Evolutionary conservation across 1,284 basidiomycete species (phyloP).

Genomic region (Ceratobasidium sp.): DNA sequence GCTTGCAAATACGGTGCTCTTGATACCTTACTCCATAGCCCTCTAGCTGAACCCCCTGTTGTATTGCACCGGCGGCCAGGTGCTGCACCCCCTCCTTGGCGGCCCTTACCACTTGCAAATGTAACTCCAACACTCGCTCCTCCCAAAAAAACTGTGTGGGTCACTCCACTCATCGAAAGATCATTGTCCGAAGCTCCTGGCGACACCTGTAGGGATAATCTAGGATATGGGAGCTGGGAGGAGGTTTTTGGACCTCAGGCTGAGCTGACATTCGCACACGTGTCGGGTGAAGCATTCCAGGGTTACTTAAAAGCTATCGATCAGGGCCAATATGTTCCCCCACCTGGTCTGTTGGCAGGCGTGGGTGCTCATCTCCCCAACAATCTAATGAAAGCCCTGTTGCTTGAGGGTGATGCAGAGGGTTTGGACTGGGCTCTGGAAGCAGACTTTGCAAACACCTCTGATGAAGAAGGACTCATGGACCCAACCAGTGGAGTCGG

Average conservation of each 20-base stretch:
- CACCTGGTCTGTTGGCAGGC: slow-evolving; percentile 1
- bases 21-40: background rate
- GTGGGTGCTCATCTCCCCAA: background rate
- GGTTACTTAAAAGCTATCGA: background rate
- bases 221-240: background rate
- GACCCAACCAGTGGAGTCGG: background rate
- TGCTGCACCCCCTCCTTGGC: background rate
- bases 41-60: too few relatives aligned
- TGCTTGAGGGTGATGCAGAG: background rate
- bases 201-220: background rate
- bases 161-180: background rate
- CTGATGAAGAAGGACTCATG: background rate
- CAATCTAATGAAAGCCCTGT: background rate
- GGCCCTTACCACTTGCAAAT: background rate
- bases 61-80: background rate
- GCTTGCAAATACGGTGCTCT: background rate
- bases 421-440: background rate
- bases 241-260: background rate
- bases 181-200: background rate
- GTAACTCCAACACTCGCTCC: background rate
- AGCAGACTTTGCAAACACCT: background rate
- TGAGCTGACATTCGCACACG: background rate
- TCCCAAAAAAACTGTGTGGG: background rate
- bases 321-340: background rate
- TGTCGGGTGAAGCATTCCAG: background rate